phyloP scores from a whole-genome alignment of 495 filamentous ascomycete species.

The Lindgomyces ingoldianus region DNA sequence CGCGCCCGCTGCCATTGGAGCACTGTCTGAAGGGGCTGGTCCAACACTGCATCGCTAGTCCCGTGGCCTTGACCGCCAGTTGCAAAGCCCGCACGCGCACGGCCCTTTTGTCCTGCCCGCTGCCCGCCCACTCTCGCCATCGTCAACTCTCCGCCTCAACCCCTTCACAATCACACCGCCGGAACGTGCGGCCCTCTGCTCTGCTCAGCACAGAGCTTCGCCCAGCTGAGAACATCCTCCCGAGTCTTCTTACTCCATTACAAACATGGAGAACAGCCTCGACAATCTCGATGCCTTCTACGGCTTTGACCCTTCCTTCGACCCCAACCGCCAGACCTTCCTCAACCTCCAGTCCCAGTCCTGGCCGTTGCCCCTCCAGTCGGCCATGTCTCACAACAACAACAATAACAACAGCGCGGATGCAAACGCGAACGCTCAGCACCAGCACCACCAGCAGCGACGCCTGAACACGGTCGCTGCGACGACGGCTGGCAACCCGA shows the following conservation, averaged over 20 bases:
- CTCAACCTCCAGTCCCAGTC: conserved; percentile 18
- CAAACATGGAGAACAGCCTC: conserved; percentile 31
- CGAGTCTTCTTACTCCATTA: conserved; percentile 3
- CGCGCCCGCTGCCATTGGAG: conserved; percentile 15
- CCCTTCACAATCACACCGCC: conserved; percentile 31
- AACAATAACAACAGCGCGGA: too few relatives aligned
- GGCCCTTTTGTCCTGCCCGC: conserved; percentile 14
- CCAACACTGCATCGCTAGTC: conserved; percentile 16
- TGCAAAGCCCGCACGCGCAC: neutral
- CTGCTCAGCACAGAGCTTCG: conserved; percentile 29
- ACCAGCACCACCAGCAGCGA: conserved; percentile 23
- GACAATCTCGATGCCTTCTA: conserved; percentile 28
- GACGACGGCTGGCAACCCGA: conserved; percentile 7
- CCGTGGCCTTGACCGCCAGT: conserved; percentile 32
- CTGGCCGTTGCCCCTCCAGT: conserved; percentile 27
- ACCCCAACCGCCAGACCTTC: conserved; percentile 24
- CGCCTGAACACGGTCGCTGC: conserved; percentile 20
- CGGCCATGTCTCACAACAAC: conserved; percentile 13
- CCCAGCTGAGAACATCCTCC: conserved; percentile 4
- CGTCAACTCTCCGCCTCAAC: conserved; percentile 21
- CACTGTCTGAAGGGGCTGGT: conserved; percentile 11
- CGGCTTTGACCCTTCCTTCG: conserved; percentile 27
- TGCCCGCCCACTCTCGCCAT: conserved; percentile 11
- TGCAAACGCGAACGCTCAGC: conserved; percentile 12
- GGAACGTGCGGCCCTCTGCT: conserved; percentile 14